These are phyloP conservation scores for Termitomyces titanicus DNA, from an alignment of 768 basidiomycete species.

Conservation along the genomic window DNA sequence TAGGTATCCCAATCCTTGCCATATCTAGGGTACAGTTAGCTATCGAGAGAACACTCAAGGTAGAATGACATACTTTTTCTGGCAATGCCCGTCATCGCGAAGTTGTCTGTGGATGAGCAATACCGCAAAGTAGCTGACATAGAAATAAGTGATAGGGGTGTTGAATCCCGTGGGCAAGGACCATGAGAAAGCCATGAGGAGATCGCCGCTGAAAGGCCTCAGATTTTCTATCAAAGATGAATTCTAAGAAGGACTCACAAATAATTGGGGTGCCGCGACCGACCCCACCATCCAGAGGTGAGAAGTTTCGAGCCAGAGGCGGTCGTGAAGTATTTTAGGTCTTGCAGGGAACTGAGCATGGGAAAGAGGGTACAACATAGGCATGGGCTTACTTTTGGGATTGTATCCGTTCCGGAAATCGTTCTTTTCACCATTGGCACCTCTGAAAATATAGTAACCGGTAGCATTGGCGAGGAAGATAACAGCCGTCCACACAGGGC, in stretches of 20 bases:
- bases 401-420: slow-evolving; percentile 92
- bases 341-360: slow-evolving; percentile 5
- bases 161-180: slow-evolving; percentile 88
- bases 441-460: slow-evolving; percentile 92
- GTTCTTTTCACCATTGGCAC: slow-evolving; percentile 90
- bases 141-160: slow-evolving; percentile 96
- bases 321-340: slow-evolving; percentile 37
- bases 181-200: slow-evolving; percentile 91
- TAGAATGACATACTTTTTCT: slow-evolving; percentile 68
- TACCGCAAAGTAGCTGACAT: slow-evolving; percentile 82
- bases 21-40: slow-evolving; percentile 51
- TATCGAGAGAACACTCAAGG: background rate
- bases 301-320: slow-evolving; percentile 86
- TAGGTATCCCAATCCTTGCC: slow-evolving; percentile 94
- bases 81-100: slow-evolving; percentile 90
- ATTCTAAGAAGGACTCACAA: slow-evolving; percentile 40
- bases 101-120: slow-evolving; percentile 87
- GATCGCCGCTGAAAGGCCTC: slow-evolving; percentile 15
- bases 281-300: slow-evolving; percentile 97
- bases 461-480: slow-evolving; percentile 63
- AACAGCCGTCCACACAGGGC: slow-evolving; percentile 46
- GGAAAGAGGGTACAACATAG: background rate
- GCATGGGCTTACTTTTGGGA: slow-evolving; percentile 70
- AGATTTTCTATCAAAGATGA: background rate
- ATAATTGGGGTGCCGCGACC: slow-evolving; percentile 91